phyloP scores from a whole-genome alignment of 1,284 basidiomycete genomes.

The Fomitiporia mediterranea region DNA sequence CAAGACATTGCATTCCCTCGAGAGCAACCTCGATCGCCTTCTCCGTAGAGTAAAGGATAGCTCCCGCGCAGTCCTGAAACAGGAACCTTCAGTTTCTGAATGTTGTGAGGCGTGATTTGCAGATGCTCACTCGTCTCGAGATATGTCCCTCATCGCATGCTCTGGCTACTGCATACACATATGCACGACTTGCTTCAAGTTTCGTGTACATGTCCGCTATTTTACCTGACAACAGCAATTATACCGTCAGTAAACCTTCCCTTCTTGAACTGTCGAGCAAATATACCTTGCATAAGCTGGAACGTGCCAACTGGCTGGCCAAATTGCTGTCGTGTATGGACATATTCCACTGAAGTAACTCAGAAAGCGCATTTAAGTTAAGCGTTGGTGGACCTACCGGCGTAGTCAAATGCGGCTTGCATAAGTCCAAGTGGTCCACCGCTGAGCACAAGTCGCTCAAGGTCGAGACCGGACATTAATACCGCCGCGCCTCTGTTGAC shows the following conservation, averaged over 20 bases:
- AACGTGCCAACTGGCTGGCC: constrained; percentile 85
- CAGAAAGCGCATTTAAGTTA: neutral
- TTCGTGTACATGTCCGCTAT: constrained; percentile 96
- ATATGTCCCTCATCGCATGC: constrained; percentile 83
- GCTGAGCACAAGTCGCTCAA: constrained; percentile 87
- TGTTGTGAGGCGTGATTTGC: too few species aligned
- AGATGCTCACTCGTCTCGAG: constrained; percentile 70
- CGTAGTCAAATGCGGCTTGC: constrained; percentile 91
- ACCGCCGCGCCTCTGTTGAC: constrained; percentile 80
- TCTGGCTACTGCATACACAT: constrained; percentile 89
- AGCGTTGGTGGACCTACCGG: constrained; percentile 27
- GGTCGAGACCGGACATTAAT: constrained; percentile 91
- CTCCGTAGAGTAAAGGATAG: constrained; percentile 88
- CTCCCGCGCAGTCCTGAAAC: constrained; percentile 85
- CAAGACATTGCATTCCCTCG: constrained; percentile 88
- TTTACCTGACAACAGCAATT: constrained; percentile 44
- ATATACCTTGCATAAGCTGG: constrained; percentile 89
- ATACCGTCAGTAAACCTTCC: constrained; percentile 1
- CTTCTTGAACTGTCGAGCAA: neutral
- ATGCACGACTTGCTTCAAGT: constrained; percentile 81
- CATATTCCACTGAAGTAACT: constrained; percentile 57
- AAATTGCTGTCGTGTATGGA: constrained; percentile 91
- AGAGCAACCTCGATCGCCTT: constrained; percentile 86
- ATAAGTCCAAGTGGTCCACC: constrained; percentile 67
- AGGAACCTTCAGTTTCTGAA: neutral